These are phyloP conservation scores for Zygotorulaspora sp. DNA, from an alignment of 805 yeast genomes.

Conservation along the genomic window DNA sequence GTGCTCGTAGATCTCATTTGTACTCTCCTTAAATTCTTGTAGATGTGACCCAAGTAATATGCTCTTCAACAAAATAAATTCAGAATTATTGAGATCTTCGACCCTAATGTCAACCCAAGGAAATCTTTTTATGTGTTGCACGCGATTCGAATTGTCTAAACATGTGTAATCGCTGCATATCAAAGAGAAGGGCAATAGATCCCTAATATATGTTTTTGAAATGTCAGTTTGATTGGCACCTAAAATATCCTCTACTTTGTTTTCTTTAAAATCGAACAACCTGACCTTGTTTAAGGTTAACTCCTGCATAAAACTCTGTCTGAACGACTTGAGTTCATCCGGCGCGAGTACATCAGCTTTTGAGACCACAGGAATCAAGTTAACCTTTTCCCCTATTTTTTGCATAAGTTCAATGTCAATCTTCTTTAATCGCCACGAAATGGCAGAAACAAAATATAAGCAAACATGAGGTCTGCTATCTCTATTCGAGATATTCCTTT, in stretches of 20 bases:
- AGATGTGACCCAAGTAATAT: slow-evolving; percentile 72
- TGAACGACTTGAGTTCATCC: slow-evolving; percentile 52
- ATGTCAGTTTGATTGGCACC: slow-evolving; percentile 32
- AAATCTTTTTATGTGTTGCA: slow-evolving; percentile 50
- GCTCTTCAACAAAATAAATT: slow-evolving; percentile 65
- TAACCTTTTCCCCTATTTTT: slow-evolving; percentile 64
- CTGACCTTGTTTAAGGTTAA: slow-evolving; percentile 55
- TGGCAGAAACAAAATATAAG: slow-evolving; percentile 68
- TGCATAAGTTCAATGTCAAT: slow-evolving; percentile 67
- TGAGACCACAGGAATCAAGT: slow-evolving; percentile 77
- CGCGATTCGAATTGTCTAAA: slow-evolving; percentile 27
- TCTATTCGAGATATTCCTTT: slow-evolving; percentile 67
- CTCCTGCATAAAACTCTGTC: slow-evolving; percentile 52
- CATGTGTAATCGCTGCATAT: slow-evolving; percentile 49
- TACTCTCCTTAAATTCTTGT: slow-evolving; percentile 75
- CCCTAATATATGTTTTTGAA: slow-evolving; percentile 37
- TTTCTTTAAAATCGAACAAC: slow-evolving; percentile 67
- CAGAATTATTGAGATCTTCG: slow-evolving; percentile 57
- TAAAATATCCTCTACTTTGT: slow-evolving; percentile 34
- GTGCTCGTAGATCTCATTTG: slow-evolving; percentile 71
- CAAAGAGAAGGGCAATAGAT: slow-evolving; percentile 58
- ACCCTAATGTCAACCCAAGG: slow-evolving; percentile 65
- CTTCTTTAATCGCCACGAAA: slow-evolving; percentile 42
- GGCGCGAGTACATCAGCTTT: slow-evolving; percentile 76
- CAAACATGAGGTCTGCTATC: slow-evolving; percentile 77